Evolutionary conservation across 352 stramenopile genomes (phyloP).

Genomic region (Globisporangium cederbergense): DNA sequence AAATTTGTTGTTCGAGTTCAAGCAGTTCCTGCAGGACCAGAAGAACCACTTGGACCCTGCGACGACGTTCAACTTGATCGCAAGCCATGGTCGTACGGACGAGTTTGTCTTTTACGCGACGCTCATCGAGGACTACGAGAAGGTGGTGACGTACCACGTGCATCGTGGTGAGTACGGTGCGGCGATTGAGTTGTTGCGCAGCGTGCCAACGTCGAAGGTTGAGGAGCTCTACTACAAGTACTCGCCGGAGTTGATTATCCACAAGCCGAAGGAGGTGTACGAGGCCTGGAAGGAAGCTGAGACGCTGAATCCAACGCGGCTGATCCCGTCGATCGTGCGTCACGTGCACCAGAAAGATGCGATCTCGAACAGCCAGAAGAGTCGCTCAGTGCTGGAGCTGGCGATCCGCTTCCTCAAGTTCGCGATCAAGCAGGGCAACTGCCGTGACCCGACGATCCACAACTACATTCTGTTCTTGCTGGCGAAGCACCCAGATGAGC

Average conservation of each 20-base stretch:
- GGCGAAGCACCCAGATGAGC: constrained; percentile 87
- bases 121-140: constrained; percentile 93
- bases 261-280: constrained; percentile 89
- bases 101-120: constrained; percentile 92
- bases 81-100: constrained; percentile 89
- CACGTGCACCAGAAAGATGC: constrained; percentile 80
- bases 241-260: constrained; percentile 89
- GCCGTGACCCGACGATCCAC: constrained; percentile 88
- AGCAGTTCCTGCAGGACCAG: constrained; percentile 89
- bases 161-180: constrained; percentile 86
- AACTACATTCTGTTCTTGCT: constrained; percentile 92
- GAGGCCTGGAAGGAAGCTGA: constrained; percentile 89
- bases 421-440: constrained; percentile 88
- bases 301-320: constrained; percentile 85
- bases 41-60: constrained; percentile 83
- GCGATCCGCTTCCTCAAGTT: constrained; percentile 93
- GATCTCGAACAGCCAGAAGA: constrained; percentile 44
- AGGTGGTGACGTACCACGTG: constrained; percentile 92
- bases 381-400: constrained; percentile 78
- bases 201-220: constrained; percentile 88
- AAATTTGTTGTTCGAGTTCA: constrained; percentile 89
- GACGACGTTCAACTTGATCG: constrained; percentile 91
- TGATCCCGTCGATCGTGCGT: constrained; percentile 92
- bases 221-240: constrained; percentile 95
- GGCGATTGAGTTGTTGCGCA: constrained; percentile 86